phyloP scores from a whole-genome alignment of 495 filamentous ascomycete species.

The Talaromyces proteolyticus region DNA sequence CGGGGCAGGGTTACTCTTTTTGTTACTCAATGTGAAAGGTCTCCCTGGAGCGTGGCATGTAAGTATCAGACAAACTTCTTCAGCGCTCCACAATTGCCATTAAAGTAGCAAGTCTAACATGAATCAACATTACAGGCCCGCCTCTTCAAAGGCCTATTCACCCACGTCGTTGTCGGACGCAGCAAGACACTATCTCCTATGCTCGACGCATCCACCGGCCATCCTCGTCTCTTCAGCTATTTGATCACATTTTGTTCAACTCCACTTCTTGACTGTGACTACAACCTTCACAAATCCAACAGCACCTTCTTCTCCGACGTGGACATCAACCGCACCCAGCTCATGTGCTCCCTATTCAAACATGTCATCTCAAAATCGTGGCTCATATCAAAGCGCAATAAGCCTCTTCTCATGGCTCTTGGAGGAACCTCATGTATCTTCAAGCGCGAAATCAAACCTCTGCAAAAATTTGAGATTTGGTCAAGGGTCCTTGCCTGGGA shows the following conservation, averaged over 20 bases:
- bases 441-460: constrained; percentile 61
- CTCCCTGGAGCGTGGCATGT: constrained; percentile 70
- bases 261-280: constrained; percentile 61
- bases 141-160: background rate
- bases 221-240: constrained; percentile 38
- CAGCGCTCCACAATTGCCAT: background rate
- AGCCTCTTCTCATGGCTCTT: constrained; percentile 44
- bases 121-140: background rate
- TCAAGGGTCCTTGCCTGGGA: constrained; percentile 65
- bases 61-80: constrained; percentile 12
- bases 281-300: constrained; percentile 79
- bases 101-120: background rate
- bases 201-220: background rate
- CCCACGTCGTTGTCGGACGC: background rate
- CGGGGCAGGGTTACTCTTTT: background rate
- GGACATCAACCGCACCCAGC: constrained; percentile 63
- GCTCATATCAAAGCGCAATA: background rate
- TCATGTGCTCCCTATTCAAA: constrained; percentile 46
- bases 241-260: constrained; percentile 33
- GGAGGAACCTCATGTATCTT: constrained; percentile 64
- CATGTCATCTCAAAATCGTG: background rate
- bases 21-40: constrained; percentile 44
- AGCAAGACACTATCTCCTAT: background rate
- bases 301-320: constrained; percentile 76
- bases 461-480: constrained; percentile 65